Evolutionary conservation across 306 rosid species (phyloP), one percentile per base, ranked within the genome.

Genomic region (Prunus davidiana): DNA sequence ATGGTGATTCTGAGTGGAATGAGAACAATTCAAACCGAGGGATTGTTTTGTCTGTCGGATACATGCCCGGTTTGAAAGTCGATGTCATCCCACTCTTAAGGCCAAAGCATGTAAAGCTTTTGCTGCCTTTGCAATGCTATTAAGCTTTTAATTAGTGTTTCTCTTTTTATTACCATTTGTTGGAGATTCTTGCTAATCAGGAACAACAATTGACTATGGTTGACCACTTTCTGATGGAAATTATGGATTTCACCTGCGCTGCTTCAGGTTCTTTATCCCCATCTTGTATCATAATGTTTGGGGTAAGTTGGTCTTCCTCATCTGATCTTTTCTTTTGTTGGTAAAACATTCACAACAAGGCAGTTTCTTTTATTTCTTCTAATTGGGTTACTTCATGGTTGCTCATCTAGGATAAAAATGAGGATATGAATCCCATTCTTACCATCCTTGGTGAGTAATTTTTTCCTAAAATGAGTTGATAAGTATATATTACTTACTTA

Each of bases 61-160:
- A 15, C 75, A 64, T 91, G 16, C 97, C 94, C 1, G 92, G 88
- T 74, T 60, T 89, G 4, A 86, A 83, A 81, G 89, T 85, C 24
- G 88, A 89, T 55, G 84, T 80, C 13, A 71, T 89, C 50, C 88
- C 97, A 0, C 71, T 86, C 38, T 13, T 69, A 18, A 75, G 82
- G 2, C 74, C 70, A 2, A 14, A 18, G 1, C 72, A 27, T 80
- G 91, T 87, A 78, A 38, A 64, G 63, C 12, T 18, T 30, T n/a
- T 52, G 28, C 57, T 61, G 27, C 27, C 12, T 54, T n/a, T 52
- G n/a, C 14, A 69, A 27, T n/a, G 20, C 61, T 10, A 14, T 46
- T 46, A 47, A 16, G 45, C 22, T 27, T 47, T 47, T 20, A 13
- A 3, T 74, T 12, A 63, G 28, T 7, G 3, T 38, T 6, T 41